A percentile compares a stretch with the other conserved stretches of the same genome.
Conservation (phyloP, 345 rosid genomes). For the Leavenworthia alabamica region DNA sequence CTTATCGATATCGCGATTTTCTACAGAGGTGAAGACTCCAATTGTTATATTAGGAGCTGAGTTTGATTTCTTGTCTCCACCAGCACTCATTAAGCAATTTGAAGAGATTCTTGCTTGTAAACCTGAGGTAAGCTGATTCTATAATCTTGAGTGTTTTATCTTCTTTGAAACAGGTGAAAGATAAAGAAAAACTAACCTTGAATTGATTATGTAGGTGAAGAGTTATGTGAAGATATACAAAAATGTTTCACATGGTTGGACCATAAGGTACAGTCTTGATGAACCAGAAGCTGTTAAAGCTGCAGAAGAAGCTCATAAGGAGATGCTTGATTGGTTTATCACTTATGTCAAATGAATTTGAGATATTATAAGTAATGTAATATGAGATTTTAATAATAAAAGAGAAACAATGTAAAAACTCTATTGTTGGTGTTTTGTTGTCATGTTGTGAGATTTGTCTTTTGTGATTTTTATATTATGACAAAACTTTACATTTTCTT, state of each 20-base stretch:
- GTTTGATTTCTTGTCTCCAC: constrained; percentile 39
- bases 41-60: constrained; percentile 58
- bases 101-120: constrained; percentile 40
- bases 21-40: constrained; percentile 45
- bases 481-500: too few relatives aligned
- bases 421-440: neutral
- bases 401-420: constrained; percentile 5
- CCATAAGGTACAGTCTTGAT: constrained; percentile 39
- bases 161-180: neutral
- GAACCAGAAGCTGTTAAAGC: constrained; percentile 40
- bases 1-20: too few relatives aligned
- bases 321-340: constrained; percentile 53
- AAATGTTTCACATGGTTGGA: constrained; percentile 60
- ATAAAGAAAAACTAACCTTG: neutral
- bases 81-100: constrained; percentile 45
- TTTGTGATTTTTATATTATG: too few relatives aligned
- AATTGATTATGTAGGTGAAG: constrained; percentile 21
- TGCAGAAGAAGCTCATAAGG: constrained; percentile 63
- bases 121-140: constrained; percentile 39
- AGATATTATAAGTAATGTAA: neutral
- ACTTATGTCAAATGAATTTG: constrained; percentile 39
- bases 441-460: too few relatives aligned
- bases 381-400: too few relatives aligned
- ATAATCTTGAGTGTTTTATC: neutral
- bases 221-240: constrained; percentile 54